Evolutionary conservation across 768 basidiomycete genomes (phyloP).

Genomic region (Hemileccinum impolitum): DNA sequence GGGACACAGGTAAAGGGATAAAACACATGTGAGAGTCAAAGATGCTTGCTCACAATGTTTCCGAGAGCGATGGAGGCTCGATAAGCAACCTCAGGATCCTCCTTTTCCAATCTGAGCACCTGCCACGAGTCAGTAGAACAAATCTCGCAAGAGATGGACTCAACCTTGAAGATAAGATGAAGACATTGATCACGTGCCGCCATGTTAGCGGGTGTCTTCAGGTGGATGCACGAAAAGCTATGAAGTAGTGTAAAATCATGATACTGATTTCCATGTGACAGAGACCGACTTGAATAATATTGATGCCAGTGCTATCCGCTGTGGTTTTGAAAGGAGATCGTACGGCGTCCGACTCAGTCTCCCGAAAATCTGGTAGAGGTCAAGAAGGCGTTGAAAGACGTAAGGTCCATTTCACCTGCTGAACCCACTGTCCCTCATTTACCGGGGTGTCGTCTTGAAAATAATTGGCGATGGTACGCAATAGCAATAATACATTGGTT

Average conservation of each 20-base stretch:
- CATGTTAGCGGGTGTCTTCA: conserved; percentile 41
- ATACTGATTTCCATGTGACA: background rate
- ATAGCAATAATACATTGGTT: conserved; percentile 77
- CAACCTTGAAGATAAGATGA: conserved; percentile 45
- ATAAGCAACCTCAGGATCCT: conserved; percentile 69
- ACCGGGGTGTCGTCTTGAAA: conserved; percentile 55
- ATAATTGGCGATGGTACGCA: conserved; percentile 78
- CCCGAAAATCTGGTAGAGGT: conserved; percentile 50
- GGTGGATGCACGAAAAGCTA: conserved; percentile 64
- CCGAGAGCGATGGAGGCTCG: conserved; percentile 71
- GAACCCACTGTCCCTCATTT: conserved; percentile 48
- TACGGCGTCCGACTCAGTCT: conserved; percentile 51
- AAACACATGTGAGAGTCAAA: background rate
- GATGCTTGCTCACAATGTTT: conserved; percentile 53
- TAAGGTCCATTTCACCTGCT: conserved; percentile 37
- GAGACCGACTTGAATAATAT: conserved; percentile 80
- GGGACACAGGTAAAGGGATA: background rate
- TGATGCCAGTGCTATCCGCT: conserved; percentile 76
- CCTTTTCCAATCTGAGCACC: conserved; percentile 39
- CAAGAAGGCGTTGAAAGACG: conserved; percentile 6
- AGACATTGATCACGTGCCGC: conserved; percentile 42
- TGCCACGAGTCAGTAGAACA: conserved; percentile 10
- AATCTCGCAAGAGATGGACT: background rate
- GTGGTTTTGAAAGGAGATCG: conserved; percentile 57
- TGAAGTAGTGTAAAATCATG: conserved; percentile 1